These are phyloP conservation scores for Fibroporia radiculosa DNA, from an alignment of 768 basidiomycete species.

Conservation along the genomic window DNA sequence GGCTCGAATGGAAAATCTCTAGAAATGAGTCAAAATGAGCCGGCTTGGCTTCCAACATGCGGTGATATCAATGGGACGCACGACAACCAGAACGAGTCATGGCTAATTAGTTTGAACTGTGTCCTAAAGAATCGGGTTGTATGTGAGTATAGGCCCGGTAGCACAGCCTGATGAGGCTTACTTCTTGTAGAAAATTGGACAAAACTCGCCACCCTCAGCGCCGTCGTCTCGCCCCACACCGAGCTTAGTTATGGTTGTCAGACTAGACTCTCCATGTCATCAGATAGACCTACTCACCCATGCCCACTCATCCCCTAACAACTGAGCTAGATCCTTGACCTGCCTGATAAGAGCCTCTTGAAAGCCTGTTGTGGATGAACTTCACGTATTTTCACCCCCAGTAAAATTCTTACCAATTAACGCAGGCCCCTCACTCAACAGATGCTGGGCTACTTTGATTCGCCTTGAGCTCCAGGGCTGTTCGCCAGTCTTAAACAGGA, in stretches of 20 bases:
- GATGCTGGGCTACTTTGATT: slow-evolving; percentile 38
- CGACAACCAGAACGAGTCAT: slow-evolving; percentile 53
- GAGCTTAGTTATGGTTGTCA: slow-evolving; percentile 25
- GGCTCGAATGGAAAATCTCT: slow-evolving; percentile 41
- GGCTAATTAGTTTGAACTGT: slow-evolving; percentile 29
- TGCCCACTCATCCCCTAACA: slow-evolving; percentile 47
- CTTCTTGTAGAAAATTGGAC: slow-evolving; percentile 55
- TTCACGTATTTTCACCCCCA: too few relatives aligned
- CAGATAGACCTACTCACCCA: slow-evolving; percentile 31
- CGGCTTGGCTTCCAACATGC: not conserved
- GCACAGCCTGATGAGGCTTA: slow-evolving; percentile 7
- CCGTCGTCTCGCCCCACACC: slow-evolving; percentile 63
- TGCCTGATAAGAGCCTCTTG: slow-evolving; percentile 51
- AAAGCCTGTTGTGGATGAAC: slow-evolving; percentile 30
- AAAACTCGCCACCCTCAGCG: slow-evolving; percentile 45
- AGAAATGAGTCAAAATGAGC: not conserved
- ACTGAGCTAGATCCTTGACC: slow-evolving; percentile 43
- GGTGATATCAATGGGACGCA: slow-evolving; percentile 12
- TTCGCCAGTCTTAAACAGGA: slow-evolving; percentile 28
- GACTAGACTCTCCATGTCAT: not conserved
- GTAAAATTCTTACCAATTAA: slow-evolving; percentile 31
- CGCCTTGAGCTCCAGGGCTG: slow-evolving; percentile 49
- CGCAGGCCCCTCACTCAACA: slow-evolving; percentile 31
- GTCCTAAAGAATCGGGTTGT: slow-evolving; percentile 16
- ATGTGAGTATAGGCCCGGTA: not conserved